phyloP scores from a whole-genome alignment of 257 asterid species.

The Prunella vulgaris region DNA sequence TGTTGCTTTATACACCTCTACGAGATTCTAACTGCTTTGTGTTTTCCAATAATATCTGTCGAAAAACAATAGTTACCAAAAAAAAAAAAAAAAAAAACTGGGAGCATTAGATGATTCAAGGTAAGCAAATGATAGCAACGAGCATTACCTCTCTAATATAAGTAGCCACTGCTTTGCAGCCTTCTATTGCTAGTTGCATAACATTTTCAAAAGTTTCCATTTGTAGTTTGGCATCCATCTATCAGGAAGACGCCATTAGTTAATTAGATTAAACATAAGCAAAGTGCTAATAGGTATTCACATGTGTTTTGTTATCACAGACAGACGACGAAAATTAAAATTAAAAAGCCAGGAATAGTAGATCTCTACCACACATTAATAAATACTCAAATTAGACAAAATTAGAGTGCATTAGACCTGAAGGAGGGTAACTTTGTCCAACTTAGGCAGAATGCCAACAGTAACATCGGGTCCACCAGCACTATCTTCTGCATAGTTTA shows the following conservation, averaged over 20 bases:
- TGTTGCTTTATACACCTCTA: constrained; percentile 44
- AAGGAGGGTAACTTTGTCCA: constrained; percentile 91
- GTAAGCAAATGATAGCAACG: not conserved
- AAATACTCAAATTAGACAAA: not conserved
- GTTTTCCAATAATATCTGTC: constrained; percentile 66
- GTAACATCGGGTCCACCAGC: constrained; percentile 99
- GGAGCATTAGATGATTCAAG: not conserved
- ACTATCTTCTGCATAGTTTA: constrained; percentile 88
- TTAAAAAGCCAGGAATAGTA: too few species aligned
- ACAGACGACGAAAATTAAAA: not conserved
- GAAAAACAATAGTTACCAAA: not conserved
- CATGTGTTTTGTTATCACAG: not conserved
- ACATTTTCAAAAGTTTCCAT: constrained; percentile 82
- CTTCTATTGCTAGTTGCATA: constrained; percentile 88
- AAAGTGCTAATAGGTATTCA: not conserved
- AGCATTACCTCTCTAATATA: constrained; percentile 69
- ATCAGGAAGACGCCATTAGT: not conserved
- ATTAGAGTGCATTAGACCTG: constrained; percentile 46
- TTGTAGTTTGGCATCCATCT: constrained; percentile 92
- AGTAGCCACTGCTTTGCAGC: constrained; percentile 87
- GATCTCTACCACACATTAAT: too few species aligned
- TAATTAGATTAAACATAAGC: constrained; percentile 2
- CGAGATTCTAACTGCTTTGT: constrained; percentile 69
- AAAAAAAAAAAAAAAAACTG: constrained; percentile 1
- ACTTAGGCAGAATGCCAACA: constrained; percentile 80